Evolutionary conservation across 169 alveolate genomes (phyloP), one percentile per base, ranked within the genome.

Genomic region (Cryptosporidium meleagridis): DNA sequence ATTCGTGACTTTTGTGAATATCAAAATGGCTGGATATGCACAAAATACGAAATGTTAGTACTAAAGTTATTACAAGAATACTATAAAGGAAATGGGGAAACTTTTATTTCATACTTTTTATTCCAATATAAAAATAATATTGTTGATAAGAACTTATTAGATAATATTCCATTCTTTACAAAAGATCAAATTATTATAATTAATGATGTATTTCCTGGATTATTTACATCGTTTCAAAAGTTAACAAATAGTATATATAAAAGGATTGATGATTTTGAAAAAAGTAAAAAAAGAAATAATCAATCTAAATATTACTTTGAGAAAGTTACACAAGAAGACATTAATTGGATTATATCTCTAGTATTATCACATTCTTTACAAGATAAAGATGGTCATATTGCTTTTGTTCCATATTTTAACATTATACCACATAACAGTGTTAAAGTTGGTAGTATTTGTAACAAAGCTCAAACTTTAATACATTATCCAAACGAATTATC

Each of bases 291-390:
- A 21, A 6, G 14, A 23, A 0, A 37, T 59, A 7, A 16, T 9
- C 31, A 53, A 6, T 51, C 21, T 9, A 35, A 10, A 16, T 39
- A 37, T 58, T 16, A 33, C 35, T 33, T 62, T 18, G 75, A 65
- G 7, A 41, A 59, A 5, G 51, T 62, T 61, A 41, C 62, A 41
- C 48, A 80, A 21, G 39, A 80, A 61, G 75, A 62, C 12, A 62
- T 80, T 39, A 58, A 65, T n/a, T 80, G 89, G 89, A 45, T 59
- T 16, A 80, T 62, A n/a, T 80, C 89, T 61, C 62, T 80, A 21
- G 68, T 41, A 12, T 18, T 80, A 29, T 62, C 89, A 12, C 89
- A 80, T 51, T 80, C 89, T 18, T 18, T 80, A 2, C 67, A 80
- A 44, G 89, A 80, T 41, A 80, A 62, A 45, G 67, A 80, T 12